Base-by-base conservation (phyloP, 495 filamentous ascomycete species). In the Aspergillus kassunensis region DNA sequence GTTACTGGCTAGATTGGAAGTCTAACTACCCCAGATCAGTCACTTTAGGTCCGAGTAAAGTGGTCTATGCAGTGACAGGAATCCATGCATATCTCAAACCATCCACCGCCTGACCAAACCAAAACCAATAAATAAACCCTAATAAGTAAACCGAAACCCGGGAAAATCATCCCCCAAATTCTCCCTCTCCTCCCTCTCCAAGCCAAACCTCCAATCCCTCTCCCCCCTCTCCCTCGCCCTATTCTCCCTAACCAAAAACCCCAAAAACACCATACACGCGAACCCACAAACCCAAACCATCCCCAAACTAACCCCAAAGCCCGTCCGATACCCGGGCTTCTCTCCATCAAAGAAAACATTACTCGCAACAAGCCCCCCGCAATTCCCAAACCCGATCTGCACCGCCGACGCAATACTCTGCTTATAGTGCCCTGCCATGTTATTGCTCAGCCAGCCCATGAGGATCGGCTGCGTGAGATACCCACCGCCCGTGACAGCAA, bases 141-240 rank as follows among this genome's bases (percentile, higher is more conserved):
- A 77, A 60, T 75, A 74, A 15, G 72, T 77, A 55, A 78, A 83
- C 46, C 79, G 60, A 53, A 81, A 83, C 20, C 66, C 66, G 6
- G 81, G 82, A 66, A 83, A 78, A 47, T 77, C 79, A 57, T 86
- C 82, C 0, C 81, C 82, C 47, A 84, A 66, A 54, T 84, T 84
- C 50, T 75, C 65, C 25, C 69, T 54, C 57, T 78, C 73, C 36
- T 82, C 72, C 46, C 56, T 51, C 0, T 72, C 67, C 29, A 66
- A 61, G 27, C 46, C 54, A 37, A 78, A 68, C 55, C 74, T 65
- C 56, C 69, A 48, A 61, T 86, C 76, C 39, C 79, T 71, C 59
- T 77, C 70, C 0, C 80, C 80, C 23, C 67, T 45, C 9, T 79
- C 74, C n/a, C 74, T 76, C 66, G 75, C 68, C 56, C 70, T 70